phyloP scores from a whole-genome alignment of 1,284 basidiomycete genomes.

The Melampsora americana region DNA sequence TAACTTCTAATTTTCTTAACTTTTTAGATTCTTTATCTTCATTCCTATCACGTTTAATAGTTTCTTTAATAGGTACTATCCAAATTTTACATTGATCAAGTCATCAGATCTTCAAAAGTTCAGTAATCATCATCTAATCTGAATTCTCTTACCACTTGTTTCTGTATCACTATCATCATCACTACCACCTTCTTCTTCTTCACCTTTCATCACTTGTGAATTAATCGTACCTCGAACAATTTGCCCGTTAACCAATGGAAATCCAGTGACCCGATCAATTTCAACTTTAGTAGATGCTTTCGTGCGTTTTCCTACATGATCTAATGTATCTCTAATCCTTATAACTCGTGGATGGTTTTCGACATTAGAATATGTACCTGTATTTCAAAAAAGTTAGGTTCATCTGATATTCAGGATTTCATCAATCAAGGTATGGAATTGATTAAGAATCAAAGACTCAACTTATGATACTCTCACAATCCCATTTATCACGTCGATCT shows the following conservation, averaged over 20 bases:
- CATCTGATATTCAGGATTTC: background rate
- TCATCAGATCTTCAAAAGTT: background rate
- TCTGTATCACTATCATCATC: conserved; percentile 27
- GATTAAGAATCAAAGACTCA: background rate
- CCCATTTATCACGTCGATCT: conserved; percentile 62
- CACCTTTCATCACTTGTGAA: conserved; percentile 14
- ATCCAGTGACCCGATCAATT: conserved; percentile 70
- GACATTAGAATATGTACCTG: conserved; percentile 89
- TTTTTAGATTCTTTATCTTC: conserved; percentile 84
- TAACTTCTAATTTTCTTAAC: conserved; percentile 80
- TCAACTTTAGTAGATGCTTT: conserved; percentile 62
- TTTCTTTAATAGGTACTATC: conserved; percentile 48
- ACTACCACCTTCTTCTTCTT: conserved; percentile 46
- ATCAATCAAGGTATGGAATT: too few relatives aligned
- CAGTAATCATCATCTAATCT: background rate
- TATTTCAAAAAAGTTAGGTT: conserved; percentile 54
- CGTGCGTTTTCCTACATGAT: background rate
- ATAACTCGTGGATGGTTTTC: conserved; percentile 90
- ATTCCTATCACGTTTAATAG: conserved; percentile 66
- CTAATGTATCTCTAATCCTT: conserved; percentile 57
- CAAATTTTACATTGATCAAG: background rate
- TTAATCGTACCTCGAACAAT: conserved; percentile 43
- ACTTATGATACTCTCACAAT: conserved; percentile 91
- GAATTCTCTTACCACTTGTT: background rate
- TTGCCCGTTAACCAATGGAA: conserved; percentile 62